Conservation (phyloP, 306 rosid species). For the Quercus aquifolioides region DNA sequence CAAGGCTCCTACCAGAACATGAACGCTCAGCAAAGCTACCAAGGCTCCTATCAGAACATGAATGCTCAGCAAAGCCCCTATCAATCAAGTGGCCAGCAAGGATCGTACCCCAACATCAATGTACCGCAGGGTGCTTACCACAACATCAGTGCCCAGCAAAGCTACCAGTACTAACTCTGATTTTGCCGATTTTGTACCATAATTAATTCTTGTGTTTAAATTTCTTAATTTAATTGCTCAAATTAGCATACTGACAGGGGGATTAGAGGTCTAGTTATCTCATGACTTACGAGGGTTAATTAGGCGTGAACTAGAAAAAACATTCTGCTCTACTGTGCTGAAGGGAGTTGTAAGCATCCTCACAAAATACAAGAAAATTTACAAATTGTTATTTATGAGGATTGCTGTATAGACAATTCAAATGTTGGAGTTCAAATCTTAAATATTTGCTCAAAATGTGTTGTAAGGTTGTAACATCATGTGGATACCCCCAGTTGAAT, state of each 20-base stretch:
- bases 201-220: neutral
- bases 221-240: neutral
- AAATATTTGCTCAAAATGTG: neutral
- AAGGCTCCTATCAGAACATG: neutral
- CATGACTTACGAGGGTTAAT: neutral
- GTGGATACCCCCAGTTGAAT: too few species aligned
- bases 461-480: too few species aligned
- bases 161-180: constrained; percentile 17
- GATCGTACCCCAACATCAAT: constrained; percentile 19
- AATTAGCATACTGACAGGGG: neutral
- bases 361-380: neutral
- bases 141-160: constrained; percentile 11
- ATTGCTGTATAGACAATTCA: neutral
- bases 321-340: neutral
- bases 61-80: constrained; percentile 14
- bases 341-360: neutral
- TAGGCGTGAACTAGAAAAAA: neutral
- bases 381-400: neutral
- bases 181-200: constrained; percentile 7
- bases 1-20: constrained; percentile 10
- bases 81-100: constrained; percentile 20
- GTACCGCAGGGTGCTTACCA: constrained; percentile 7
- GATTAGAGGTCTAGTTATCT: neutral
- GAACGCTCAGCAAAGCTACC: constrained; percentile 8
- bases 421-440: neutral